Conservation (phyloP, 306 rosid genomes). For the Adenanthera pavonina region DNA sequence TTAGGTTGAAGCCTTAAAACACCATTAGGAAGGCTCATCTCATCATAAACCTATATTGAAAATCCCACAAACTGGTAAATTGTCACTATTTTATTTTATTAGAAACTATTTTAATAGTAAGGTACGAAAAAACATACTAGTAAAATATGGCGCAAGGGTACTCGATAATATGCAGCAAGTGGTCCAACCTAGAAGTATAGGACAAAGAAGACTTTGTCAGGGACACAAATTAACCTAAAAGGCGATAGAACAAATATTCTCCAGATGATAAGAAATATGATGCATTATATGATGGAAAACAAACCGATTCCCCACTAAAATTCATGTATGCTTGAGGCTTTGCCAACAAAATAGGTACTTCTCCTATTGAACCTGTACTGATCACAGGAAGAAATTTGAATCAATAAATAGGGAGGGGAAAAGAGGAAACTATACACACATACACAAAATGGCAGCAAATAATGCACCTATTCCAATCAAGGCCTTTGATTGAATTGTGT, state of each 20-base stretch:
- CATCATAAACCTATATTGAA: slow-evolving; percentile 75
- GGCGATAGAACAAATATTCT: not conserved
- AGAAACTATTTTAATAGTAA: not conserved
- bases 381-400: slow-evolving; percentile 42
- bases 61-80: slow-evolving; percentile 26
- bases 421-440: not conserved
- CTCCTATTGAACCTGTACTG: slow-evolving; percentile 87
- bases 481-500: slow-evolving; percentile 90
- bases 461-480: slow-evolving; percentile 82
- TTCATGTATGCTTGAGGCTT: slow-evolving; percentile 96
- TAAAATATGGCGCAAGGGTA: slow-evolving; percentile 89
- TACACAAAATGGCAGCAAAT: slow-evolving; percentile 23
- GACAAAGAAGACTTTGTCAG: slow-evolving; percentile 37
- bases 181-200: slow-evolving; percentile 77
- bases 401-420: slow-evolving; percentile 1
- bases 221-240: slow-evolving; percentile 18
- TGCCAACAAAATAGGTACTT: slow-evolving; percentile 85
- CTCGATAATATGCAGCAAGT: slow-evolving; percentile 87
- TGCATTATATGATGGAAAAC: slow-evolving; percentile 43
- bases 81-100: not conserved
- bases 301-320: slow-evolving; percentile 89
- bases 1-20: slow-evolving; percentile 81
- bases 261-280: not conserved
- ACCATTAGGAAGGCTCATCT: slow-evolving; percentile 96
- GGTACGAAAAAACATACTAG: slow-evolving; percentile 54